These are phyloP conservation scores for Mortierella sp. DNA, from an alignment of 371 early-diverging fungal genomes.

Conservation along the genomic window DNA sequence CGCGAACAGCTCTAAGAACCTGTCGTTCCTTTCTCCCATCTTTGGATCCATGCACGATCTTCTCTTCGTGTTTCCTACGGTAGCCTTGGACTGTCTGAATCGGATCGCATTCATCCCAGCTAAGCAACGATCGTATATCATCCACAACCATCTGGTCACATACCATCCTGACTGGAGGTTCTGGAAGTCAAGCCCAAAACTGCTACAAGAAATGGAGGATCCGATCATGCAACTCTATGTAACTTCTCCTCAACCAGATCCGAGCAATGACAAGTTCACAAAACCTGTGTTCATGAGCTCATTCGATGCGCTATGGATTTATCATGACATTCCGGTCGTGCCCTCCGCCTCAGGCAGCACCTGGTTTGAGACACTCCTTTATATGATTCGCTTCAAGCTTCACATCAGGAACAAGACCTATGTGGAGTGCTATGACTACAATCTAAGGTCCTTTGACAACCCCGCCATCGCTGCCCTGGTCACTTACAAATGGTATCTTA, in stretches of 20 bases:
- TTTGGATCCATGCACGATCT: slow-evolving; percentile 9
- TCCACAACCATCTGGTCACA: slow-evolving; percentile 6
- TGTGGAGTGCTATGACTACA: slow-evolving; percentile 18
- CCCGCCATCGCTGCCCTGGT: slow-evolving; percentile 29
- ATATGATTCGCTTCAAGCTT: slow-evolving; percentile 8
- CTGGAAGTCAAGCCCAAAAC: neutral
- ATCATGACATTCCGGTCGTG: neutral
- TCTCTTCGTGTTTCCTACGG: slow-evolving; percentile 9
- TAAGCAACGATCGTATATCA: slow-evolving; percentile 8
- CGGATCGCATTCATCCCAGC: slow-evolving; percentile 14
- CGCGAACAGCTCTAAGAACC: slow-evolving; percentile 15
- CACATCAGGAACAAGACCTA: neutral
- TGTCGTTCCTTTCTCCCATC: slow-evolving; percentile 15
- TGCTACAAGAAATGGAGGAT: neutral
- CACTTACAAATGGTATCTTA: slow-evolving; percentile 27
- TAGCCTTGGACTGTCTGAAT: slow-evolving; percentile 4
- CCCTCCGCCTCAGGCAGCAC: neutral
- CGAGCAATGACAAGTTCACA: slow-evolving; percentile 15
- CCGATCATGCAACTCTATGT: slow-evolving; percentile 1
- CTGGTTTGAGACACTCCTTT: slow-evolving; percentile 9
- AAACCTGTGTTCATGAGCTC: slow-evolving; percentile 11
- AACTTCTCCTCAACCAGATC: neutral
- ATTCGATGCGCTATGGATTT: slow-evolving; percentile 20
- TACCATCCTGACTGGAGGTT: neutral
- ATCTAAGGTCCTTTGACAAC: slow-evolving; percentile 26